A percentile compares a stretch with the other conserved stretches of the same genome.
Conservation (phyloP, 2,329 filamentous ascomycete genomes). For the Cladosporium sp. region DNA sequence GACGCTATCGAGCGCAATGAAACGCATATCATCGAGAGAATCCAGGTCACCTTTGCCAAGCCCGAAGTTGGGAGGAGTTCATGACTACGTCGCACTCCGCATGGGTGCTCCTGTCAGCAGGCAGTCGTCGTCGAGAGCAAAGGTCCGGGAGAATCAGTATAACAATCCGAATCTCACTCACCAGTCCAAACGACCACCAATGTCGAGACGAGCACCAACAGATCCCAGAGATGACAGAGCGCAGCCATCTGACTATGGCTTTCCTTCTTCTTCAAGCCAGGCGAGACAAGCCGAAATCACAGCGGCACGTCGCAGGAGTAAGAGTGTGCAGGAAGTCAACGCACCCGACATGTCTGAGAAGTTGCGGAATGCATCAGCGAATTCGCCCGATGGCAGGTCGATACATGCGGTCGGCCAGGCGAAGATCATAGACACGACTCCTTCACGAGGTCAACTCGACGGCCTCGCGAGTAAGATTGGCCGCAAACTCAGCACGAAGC, state of each 20-base stretch:
- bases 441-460: not conserved
- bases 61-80: conserved; percentile 9
- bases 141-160: not conserved
- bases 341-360: conserved; percentile 10
- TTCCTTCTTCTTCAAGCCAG: not conserved
- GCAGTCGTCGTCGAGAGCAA: conserved; percentile 16
- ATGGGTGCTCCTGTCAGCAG: conserved; percentile 8
- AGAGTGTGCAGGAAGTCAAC: conserved; percentile 9
- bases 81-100: conserved; percentile 13
- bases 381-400: conserved; percentile 8
- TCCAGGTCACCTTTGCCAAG: conserved; percentile 18
- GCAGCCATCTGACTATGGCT: not conserved
- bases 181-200: not conserved
- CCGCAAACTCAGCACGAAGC: conserved; percentile 11
- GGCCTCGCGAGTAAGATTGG: conserved; percentile 9
- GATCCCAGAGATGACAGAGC: not conserved
- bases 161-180: conserved; percentile 11
- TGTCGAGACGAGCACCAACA: conserved; percentile 8
- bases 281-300: not conserved
- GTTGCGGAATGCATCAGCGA: conserved; percentile 10
- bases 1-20: conserved; percentile 13
- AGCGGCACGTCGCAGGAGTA: conserved; percentile 10
- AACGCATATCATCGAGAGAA: conserved; percentile 10
- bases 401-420: conserved; percentile 16
- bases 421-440: conserved; percentile 4